Evolutionary conservation across 1,284 basidiomycete genomes (phyloP).

Genomic region (Austroboletus novae-zelandiae): DNA sequence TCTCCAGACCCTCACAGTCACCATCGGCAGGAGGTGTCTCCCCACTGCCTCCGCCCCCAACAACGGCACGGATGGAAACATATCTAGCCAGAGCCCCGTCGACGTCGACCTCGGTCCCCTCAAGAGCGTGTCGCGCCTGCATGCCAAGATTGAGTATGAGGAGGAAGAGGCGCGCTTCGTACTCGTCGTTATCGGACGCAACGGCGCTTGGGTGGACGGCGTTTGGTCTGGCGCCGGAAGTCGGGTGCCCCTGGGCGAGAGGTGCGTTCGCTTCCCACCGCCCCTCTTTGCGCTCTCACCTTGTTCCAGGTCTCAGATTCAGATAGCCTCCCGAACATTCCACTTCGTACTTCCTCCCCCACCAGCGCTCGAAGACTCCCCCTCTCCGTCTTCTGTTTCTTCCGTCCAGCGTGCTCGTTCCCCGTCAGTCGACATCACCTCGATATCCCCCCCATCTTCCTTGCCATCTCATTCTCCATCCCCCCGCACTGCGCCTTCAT

Average conservation of each 20-base stretch:
- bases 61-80: slow-evolving; percentile 43
- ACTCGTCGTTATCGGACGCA: slow-evolving; percentile 88
- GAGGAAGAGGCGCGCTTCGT: slow-evolving; percentile 86
- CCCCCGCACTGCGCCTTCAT: slow-evolving; percentile 37
- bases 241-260: slow-evolving; percentile 76
- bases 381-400: slow-evolving; percentile 67
- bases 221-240: slow-evolving; percentile 90
- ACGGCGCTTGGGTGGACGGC: slow-evolving; percentile 98
- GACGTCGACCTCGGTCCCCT: slow-evolving; percentile 97
- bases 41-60: slow-evolving; percentile 56
- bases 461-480: slow-evolving; percentile 71
- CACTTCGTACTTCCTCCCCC: slow-evolving; percentile 89
- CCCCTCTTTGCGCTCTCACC: slow-evolving; percentile 5
- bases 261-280: slow-evolving; percentile 48
- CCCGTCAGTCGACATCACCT: slow-evolving; percentile 76
- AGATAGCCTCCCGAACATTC: slow-evolving; percentile 97
- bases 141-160: slow-evolving; percentile 94
- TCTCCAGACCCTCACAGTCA: slow-evolving; percentile 78
- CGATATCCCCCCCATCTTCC: slow-evolving; percentile 78
- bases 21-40: slow-evolving; percentile 72
- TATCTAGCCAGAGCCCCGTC: slow-evolving; percentile 44
- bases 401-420: slow-evolving; percentile 61
- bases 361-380: slow-evolving; percentile 68
- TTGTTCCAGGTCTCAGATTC: slow-evolving; percentile 84
- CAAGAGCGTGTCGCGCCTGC: slow-evolving; percentile 94